phyloP scores from a whole-genome alignment of 805 yeast genomes.

The Wickerhamomyces bisporus region DNA sequence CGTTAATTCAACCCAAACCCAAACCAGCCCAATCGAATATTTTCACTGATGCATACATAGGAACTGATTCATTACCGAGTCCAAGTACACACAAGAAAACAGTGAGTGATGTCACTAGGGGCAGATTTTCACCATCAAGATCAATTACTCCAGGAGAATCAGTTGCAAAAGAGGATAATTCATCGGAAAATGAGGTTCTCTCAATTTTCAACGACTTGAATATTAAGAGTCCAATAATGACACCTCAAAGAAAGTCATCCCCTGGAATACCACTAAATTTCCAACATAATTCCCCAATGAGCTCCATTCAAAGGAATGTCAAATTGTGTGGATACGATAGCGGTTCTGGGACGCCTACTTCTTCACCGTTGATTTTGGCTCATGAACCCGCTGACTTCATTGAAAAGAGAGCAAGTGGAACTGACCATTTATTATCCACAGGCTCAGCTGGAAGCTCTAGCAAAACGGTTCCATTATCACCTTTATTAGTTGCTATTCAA shows the following conservation, averaged over 20 bases:
- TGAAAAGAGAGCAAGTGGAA: conserved; percentile 23
- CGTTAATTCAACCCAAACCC: conserved; percentile 21
- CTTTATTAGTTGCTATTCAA: conserved; percentile 61
- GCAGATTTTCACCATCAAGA: conserved; percentile 24
- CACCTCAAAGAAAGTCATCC: conserved; percentile 26
- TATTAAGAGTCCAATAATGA: conserved; percentile 25
- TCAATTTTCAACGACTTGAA: conserved; percentile 21
- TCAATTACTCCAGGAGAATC: conserved; percentile 45
- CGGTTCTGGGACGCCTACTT: conserved; percentile 38
- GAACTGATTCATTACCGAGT: conserved; percentile 37
- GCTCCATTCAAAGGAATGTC: conserved; percentile 56
- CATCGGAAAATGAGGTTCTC: conserved; percentile 7
- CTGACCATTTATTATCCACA: conserved; percentile 24
- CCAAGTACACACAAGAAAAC: conserved; percentile 10
- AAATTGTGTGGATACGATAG: conserved; percentile 17
- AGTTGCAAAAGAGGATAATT: conserved; percentile 10
- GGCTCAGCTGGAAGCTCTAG: conserved; percentile 19
- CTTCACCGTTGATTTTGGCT: conserved; percentile 53
- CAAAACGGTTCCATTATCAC: conserved; percentile 68
- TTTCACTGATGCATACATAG: conserved; percentile 37
- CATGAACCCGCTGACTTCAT: conserved; percentile 31
- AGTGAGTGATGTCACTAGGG: conserved; percentile 8
- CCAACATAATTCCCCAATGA: conserved; percentile 42
- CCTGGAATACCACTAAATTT: conserved; percentile 15
- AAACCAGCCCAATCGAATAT: conserved; percentile 22